Conservation (phyloP, 169 alveolate species). For the Fabrea salina region DNA sequence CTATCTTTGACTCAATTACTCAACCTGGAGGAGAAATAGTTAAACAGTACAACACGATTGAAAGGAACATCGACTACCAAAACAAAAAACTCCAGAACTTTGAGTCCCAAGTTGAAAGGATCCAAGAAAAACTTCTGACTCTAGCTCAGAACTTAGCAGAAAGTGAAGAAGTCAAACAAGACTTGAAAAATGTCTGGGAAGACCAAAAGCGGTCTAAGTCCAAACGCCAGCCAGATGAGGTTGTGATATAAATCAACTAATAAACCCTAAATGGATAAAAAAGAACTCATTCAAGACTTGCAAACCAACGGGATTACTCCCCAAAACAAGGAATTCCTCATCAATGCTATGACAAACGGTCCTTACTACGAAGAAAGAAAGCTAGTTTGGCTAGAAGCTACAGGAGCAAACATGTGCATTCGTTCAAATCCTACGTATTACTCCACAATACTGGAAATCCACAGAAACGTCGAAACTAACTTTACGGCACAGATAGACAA, state of each 20-base stretch:
- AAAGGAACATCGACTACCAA: background rate
- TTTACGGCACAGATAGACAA: slow-evolving; percentile 37
- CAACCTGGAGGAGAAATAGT: slow-evolving; percentile 4
- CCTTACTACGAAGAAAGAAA: background rate
- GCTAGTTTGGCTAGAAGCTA: background rate
- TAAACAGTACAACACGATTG: background rate
- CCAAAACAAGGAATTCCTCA: background rate
- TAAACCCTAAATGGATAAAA: background rate
- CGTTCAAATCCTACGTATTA: background rate
- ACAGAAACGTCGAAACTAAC: background rate
- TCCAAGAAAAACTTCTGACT: too few species aligned
- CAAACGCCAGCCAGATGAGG: too few species aligned
- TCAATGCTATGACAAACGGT: background rate
- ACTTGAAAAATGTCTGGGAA: too few species aligned
- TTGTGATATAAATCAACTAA: too few species aligned
- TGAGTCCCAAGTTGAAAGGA: too few species aligned
- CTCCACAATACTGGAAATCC: background rate
- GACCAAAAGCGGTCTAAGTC: too few species aligned
- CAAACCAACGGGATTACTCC: background rate
- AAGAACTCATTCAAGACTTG: background rate
- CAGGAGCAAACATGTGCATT: background rate
- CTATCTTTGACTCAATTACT: background rate
- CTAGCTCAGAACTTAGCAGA: too few species aligned
- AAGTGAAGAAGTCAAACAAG: too few species aligned
- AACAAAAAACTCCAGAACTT: background rate